Evolutionary conservation across 192 early-diverging fungal genomes (phyloP).

Genomic region (Geranomyces michiganensis): DNA sequence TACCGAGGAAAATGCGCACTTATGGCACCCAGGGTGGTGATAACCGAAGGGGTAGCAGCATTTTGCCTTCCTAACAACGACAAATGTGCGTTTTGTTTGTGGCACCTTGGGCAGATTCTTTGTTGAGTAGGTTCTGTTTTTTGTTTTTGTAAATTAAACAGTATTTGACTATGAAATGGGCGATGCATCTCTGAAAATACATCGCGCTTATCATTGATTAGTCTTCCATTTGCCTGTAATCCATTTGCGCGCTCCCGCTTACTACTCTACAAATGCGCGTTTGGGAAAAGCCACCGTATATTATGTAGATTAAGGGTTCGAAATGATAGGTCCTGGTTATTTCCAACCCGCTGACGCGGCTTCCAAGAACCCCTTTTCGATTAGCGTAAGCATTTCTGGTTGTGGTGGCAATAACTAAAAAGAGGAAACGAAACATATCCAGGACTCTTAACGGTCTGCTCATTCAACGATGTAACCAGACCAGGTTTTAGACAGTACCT

Average conservation of each 20-base stretch:
- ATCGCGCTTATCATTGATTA: no score
- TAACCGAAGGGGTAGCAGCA: constrained; percentile 1
- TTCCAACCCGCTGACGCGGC: constrained; percentile 23
- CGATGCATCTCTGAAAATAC: no score
- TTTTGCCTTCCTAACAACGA: background rate
- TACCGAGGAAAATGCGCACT: background rate
- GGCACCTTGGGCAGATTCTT: background rate
- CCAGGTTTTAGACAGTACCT: constrained; percentile 31
- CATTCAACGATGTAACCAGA: no score
- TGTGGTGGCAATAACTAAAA: constrained; percentile 43
- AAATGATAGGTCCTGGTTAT: background rate
- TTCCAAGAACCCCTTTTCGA: constrained; percentile 53
- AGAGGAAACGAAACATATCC: background rate
- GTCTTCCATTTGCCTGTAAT: no score
- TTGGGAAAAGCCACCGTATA: background rate
- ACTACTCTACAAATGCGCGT: no score
- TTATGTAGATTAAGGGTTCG: background rate
- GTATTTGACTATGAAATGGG: no score
- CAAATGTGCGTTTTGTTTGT: background rate
- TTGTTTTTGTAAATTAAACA: no score
- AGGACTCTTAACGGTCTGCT: no score
- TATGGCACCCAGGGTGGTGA: background rate
- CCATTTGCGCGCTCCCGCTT: no score
- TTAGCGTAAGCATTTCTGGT: constrained; percentile 43
- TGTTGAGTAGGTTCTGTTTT: background rate